phyloP scores from a whole-genome alignment of 129 eudicot genomes.

The Gnaphalium uliginosum region DNA sequence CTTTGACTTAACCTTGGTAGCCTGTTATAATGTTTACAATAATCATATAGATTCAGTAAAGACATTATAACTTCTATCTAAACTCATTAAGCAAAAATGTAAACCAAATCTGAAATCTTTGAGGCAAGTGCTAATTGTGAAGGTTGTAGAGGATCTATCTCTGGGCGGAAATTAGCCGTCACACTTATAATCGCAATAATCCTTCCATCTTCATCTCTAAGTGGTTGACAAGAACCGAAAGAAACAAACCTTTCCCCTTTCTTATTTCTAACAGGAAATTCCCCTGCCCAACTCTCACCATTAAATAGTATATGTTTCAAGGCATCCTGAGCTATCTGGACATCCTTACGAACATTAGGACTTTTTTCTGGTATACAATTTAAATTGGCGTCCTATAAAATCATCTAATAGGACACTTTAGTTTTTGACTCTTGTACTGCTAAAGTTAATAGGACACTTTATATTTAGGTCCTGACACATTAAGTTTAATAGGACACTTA shows the following conservation, averaged over 20 bases:
- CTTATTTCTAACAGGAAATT: slow-evolving; percentile 68
- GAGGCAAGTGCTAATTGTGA: slow-evolving; percentile 79
- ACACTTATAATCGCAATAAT: slow-evolving; percentile 68
- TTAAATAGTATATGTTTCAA: slow-evolving; percentile 22
- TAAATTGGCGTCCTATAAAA: too few relatives aligned
- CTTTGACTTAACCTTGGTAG: slow-evolving; percentile 86
- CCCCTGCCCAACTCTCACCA: slow-evolving; percentile 85
- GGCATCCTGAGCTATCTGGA: too few relatives aligned
- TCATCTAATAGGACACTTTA: too few relatives aligned
- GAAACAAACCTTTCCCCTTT: slow-evolving; percentile 45
- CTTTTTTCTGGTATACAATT: too few relatives aligned
- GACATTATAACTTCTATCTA: too few relatives aligned
- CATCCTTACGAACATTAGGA: too few relatives aligned
- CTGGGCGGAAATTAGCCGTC: slow-evolving; percentile 58
- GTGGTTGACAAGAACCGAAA: slow-evolving; percentile 51
- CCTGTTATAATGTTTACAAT: slow-evolving; percentile 43
- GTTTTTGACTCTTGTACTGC: too few relatives aligned
- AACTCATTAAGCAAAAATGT: slow-evolving; percentile 21
- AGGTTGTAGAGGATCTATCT: slow-evolving; percentile 91
- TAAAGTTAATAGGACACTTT: too few relatives aligned
- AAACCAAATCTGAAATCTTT: slow-evolving; percentile 73
- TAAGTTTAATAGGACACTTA: too few relatives aligned
- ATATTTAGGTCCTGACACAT: too few relatives aligned
- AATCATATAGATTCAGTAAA: slow-evolving; percentile 16
- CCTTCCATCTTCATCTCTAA: slow-evolving; percentile 69